phyloP scores from a whole-genome alignment of 257 asterid species.

The Gentiana straminea region DNA sequence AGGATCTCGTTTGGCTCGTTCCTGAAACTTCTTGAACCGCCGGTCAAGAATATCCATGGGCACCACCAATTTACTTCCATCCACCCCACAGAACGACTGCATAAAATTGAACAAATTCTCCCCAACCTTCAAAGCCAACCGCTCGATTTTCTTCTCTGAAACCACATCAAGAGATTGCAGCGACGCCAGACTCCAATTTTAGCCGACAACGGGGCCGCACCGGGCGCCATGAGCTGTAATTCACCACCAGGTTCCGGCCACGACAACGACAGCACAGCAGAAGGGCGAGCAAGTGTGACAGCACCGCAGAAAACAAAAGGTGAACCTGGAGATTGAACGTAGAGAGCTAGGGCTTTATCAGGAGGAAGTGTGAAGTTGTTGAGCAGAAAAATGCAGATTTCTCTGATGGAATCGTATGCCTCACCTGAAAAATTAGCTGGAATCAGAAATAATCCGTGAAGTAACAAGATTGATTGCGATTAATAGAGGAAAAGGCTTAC shows the following conservation, averaged over 20 bases:
- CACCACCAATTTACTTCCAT: conserved; percentile 74
- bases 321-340: conserved; percentile 82
- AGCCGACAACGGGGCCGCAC: conserved; percentile 55
- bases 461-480: too few relatives aligned
- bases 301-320: conserved; percentile 86
- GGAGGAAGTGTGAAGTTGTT: conserved; percentile 70
- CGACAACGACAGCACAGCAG: conserved; percentile 71
- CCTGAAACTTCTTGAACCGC: conserved; percentile 95
- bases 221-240: conserved; percentile 41
- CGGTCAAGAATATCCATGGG: conserved; percentile 88
- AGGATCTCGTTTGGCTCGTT: conserved; percentile 78
- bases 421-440: conserved; percentile 26
- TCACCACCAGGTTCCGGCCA: conserved; percentile 81
- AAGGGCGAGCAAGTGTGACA: conserved; percentile 68
- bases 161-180: conserved; percentile 74
- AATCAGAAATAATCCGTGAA: background rate
- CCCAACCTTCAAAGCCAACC: conserved; percentile 81
- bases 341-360: conserved; percentile 80
- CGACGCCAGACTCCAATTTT: conserved; percentile 60
- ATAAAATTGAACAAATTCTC: conserved; percentile 85
- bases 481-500: conserved; percentile 7
- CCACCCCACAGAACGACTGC: conserved; percentile 93
- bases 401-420: conserved; percentile 63
- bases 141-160: conserved; percentile 77
- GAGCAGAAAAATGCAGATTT: conserved; percentile 72